Percentiles rank a stretch among this genome's conserved stretches.
Evolutionary conservation across 768 basidiomycete species (phyloP).

Genomic region (Pulveroboletus sp.): DNA sequence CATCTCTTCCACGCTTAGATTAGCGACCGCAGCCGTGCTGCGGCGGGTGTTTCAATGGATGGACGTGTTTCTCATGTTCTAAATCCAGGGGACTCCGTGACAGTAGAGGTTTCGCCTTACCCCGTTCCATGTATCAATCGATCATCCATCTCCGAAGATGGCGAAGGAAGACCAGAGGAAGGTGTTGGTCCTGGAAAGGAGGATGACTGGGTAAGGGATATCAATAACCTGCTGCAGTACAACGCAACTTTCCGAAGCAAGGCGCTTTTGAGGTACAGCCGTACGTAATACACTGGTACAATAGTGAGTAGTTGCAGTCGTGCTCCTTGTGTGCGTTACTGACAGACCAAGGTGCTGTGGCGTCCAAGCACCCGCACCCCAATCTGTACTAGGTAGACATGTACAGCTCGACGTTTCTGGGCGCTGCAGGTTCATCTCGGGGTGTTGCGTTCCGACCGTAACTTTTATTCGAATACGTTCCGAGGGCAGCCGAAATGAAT

Average conservation of each 20-base stretch:
- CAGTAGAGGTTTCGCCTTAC: conserved; percentile 77
- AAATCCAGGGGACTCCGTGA: conserved; percentile 79
- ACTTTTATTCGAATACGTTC: neutral
- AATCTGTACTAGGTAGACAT: conserved; percentile 2
- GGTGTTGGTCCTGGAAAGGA: conserved; percentile 77
- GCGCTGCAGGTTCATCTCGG: neutral
- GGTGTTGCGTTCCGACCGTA: conserved; percentile 1
- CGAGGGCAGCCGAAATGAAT: neutral
- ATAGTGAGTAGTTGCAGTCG: conserved; percentile 10
- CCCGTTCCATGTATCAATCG: conserved; percentile 93
- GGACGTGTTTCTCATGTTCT: conserved; percentile 82
- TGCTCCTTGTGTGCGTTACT: neutral
- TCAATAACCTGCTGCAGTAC: conserved; percentile 91
- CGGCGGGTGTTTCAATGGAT: conserved; percentile 91
- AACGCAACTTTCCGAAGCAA: conserved; percentile 93
- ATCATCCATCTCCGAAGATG: conserved; percentile 62
- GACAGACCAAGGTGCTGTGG: neutral
- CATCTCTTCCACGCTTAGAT: conserved; percentile 45
- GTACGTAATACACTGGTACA: conserved; percentile 29
- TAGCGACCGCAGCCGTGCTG: conserved; percentile 76
- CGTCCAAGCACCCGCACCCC: neutral
- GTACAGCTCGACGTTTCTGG: neutral
- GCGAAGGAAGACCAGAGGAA: conserved; percentile 44
- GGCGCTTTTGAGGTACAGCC: conserved; percentile 70
- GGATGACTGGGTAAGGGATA: conserved; percentile 96